Evolutionary conservation across 1,284 basidiomycete species (phyloP).

Genomic region (Pterulicium gracile): DNA sequence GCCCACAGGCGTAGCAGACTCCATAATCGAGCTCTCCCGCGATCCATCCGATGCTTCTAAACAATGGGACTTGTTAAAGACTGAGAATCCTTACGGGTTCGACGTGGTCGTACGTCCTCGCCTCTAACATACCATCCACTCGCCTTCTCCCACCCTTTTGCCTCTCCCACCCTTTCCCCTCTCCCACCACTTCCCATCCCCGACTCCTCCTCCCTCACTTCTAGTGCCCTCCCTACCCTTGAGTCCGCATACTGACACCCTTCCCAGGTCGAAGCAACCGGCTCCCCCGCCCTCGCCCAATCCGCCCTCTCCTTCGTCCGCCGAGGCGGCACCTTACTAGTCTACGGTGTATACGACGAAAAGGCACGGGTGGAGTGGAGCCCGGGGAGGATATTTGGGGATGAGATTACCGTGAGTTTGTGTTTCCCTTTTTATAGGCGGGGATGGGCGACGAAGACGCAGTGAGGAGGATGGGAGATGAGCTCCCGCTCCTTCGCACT

Average conservation of each 20-base stretch:
- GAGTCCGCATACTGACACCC: not conserved
- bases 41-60: conserved; percentile 43
- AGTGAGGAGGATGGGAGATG: too few species aligned
- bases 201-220: too few species aligned
- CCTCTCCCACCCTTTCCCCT: too few species aligned
- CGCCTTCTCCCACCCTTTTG: too few species aligned
- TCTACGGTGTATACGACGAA: conserved; percentile 69
- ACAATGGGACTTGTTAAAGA: conserved; percentile 72
- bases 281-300: conserved; percentile 71
- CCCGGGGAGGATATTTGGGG: conserved; percentile 59
- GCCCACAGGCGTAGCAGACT: conserved; percentile 64
- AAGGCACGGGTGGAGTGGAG: conserved; percentile 74
- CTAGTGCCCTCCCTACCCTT: not conserved
- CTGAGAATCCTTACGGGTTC: conserved; percentile 76
- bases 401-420: conserved; percentile 64
- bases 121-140: too few species aligned
- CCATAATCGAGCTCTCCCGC: conserved; percentile 77
- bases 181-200: conserved; percentile 1
- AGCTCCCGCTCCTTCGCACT: too few species aligned
- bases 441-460: too few species aligned
- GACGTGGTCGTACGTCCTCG: conserved; percentile 55
- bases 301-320: conserved; percentile 78
- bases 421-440: too few species aligned
- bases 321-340: conserved; percentile 64
- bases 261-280: conserved; percentile 67